Conservation (phyloP, 192 early-diverging fungal species). For the Coemansia sp. region DNA sequence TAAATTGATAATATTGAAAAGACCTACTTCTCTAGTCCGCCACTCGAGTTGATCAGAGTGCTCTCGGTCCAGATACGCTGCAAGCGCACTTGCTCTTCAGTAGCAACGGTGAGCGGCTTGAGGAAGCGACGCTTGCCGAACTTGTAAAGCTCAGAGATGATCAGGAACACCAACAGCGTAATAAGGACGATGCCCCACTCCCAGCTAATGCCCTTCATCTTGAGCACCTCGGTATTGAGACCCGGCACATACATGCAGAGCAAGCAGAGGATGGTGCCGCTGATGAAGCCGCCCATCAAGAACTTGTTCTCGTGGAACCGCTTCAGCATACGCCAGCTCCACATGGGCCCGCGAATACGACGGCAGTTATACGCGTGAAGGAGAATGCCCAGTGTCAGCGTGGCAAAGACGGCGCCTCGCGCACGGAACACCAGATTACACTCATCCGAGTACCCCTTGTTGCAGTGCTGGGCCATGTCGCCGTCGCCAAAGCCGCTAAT, state of each 20-base stretch:
- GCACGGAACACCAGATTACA: conserved; percentile 70
- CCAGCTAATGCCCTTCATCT: conserved; percentile 63
- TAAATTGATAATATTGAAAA: not conserved
- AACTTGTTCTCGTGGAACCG: conserved; percentile 56
- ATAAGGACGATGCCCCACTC: conserved; percentile 70
- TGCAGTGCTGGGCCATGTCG: conserved; percentile 60
- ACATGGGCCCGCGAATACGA: conserved; percentile 61
- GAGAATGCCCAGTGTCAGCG: conserved; percentile 68
- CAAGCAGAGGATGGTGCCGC: conserved; percentile 57
- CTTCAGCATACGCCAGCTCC: conserved; percentile 49
- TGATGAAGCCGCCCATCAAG: conserved; percentile 45
- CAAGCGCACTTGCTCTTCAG: conserved; percentile 42
- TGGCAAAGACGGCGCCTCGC: conserved; percentile 68
- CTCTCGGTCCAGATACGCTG: conserved; percentile 56
- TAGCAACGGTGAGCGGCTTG: conserved; percentile 42
- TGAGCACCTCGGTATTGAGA: conserved; percentile 61
- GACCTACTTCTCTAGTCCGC: conserved; percentile 18
- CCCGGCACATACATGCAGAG: conserved; percentile 67
- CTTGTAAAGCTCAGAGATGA: conserved; percentile 69
- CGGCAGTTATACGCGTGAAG: conserved; percentile 78
- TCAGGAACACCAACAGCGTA: conserved; percentile 61
- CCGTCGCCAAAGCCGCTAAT: conserved; percentile 62
- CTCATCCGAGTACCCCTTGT: conserved; percentile 49
- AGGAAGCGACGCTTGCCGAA: conserved; percentile 53
- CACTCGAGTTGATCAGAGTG: conserved; percentile 30